These are phyloP conservation scores for Naganishia friedmannii DNA, from an alignment of 768 basidiomycete genomes.

Conservation along the genomic window DNA sequence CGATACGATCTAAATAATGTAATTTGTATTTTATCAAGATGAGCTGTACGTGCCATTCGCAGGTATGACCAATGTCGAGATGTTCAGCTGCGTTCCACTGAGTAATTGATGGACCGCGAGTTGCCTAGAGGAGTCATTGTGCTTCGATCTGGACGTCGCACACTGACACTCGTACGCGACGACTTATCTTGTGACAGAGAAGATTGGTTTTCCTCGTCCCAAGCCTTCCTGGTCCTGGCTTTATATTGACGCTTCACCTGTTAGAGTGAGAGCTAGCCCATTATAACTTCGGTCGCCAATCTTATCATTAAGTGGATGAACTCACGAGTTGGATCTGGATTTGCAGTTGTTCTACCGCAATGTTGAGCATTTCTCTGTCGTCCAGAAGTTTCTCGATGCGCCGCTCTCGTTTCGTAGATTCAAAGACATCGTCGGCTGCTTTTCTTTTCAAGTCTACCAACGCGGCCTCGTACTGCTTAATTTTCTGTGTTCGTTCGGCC, in stretches of 20 bases:
- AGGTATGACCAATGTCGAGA: no score
- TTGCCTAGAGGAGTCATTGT: constrained; percentile 16
- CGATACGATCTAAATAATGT: neutral
- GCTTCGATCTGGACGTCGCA: constrained; percentile 1
- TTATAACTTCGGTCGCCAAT: neutral
- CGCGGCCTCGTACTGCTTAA: neutral
- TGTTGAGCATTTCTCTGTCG: constrained; percentile 20
- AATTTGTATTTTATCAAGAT: no score
- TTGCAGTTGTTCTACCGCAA: constrained; percentile 19
- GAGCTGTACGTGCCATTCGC: no score
- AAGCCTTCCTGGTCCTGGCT: constrained; percentile 13
- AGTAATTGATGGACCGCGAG: constrained; percentile 1
- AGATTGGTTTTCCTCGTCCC: constrained; percentile 6
- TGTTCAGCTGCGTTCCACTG: neutral
- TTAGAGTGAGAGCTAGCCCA: neutral
- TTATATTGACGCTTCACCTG: constrained; percentile 23
- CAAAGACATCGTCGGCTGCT: constrained; percentile 14
- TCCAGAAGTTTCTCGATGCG: constrained; percentile 17
- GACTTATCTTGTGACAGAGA: neutral
- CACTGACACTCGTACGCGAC: constrained; percentile 3
- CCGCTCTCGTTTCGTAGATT: constrained; percentile 11
- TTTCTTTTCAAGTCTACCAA: neutral
- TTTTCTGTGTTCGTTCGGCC: neutral
- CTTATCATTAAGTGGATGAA: neutral
- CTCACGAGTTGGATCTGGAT: constrained; percentile 19